phyloP scores from a whole-genome alignment of 495 filamentous ascomycete genomes.

The Glarea lozoyensis region DNA sequence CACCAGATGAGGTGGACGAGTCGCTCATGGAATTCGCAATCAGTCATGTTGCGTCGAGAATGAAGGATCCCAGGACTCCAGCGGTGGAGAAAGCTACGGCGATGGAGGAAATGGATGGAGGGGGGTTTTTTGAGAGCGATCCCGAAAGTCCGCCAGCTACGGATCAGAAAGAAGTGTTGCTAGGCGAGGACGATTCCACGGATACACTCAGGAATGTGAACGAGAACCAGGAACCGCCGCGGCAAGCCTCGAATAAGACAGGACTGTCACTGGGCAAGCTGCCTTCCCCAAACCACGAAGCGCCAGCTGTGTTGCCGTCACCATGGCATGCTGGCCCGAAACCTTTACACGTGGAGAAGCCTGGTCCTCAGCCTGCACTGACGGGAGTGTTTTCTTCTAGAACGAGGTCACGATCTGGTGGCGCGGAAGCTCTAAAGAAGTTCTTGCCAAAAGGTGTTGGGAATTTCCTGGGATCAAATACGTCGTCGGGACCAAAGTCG shows the following conservation, averaged over 20 bases:
- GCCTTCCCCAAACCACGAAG: constrained; percentile 17
- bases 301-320: constrained; percentile 11
- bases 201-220: background rate
- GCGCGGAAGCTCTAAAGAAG: constrained; percentile 36
- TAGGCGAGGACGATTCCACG: constrained; percentile 7
- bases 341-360: constrained; percentile 28
- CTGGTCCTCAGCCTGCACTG: constrained; percentile 27
- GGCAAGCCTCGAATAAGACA: no score
- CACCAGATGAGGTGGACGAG: constrained; percentile 40
- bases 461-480: constrained; percentile 30
- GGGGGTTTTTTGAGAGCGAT: constrained; percentile 40
- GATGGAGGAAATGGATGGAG: constrained; percentile 48
- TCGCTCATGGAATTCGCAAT: constrained; percentile 72
- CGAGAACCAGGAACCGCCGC: no score
- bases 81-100: constrained; percentile 66
- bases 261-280: constrained; percentile 25
- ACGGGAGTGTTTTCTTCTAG: constrained; percentile 27
- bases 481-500: background rate
- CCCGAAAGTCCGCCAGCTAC: constrained; percentile 17
- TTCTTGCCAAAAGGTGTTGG: constrained; percentile 34
- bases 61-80: constrained; percentile 63
- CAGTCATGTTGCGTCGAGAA: constrained; percentile 57
- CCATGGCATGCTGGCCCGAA: constrained; percentile 34
- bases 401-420: constrained; percentile 30
- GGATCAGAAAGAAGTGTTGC: constrained; percentile 19